Conservation (phyloP, 768 basidiomycete species). For the Agaricus bisporus region DNA sequence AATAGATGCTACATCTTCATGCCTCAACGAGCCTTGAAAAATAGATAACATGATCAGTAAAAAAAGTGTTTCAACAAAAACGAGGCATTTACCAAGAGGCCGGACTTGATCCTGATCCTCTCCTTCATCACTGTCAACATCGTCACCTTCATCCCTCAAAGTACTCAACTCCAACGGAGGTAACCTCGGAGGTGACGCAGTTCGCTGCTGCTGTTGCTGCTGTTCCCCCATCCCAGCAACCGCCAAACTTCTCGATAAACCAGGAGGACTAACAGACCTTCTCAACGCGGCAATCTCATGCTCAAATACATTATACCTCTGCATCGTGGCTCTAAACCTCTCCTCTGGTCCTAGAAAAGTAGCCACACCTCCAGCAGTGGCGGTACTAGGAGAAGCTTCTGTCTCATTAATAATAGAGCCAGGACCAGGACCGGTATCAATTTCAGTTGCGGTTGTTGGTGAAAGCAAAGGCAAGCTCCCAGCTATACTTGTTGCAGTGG, state of each 20-base stretch:
- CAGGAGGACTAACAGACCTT: constrained; percentile 2
- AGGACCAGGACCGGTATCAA: background rate
- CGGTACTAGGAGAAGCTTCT: background rate
- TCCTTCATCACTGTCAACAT: background rate
- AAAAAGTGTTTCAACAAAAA: background rate
- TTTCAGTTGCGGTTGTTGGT: background rate
- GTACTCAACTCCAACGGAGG: constrained; percentile 8
- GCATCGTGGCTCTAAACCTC: constrained; percentile 5
- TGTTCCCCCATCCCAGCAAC: background rate
- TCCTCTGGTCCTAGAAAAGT: background rate
- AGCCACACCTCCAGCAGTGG: background rate
- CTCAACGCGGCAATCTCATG: constrained; percentile 6
- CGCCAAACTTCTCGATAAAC: background rate
- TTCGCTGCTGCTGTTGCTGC: background rate
- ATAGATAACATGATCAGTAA: background rate
- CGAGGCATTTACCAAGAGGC: background rate
- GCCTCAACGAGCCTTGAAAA: background rate
- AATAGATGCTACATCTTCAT: background rate
- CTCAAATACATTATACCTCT: constrained; percentile 8
- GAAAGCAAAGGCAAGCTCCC: background rate
- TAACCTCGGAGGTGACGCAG: constrained; percentile 8
- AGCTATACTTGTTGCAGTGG: background rate
- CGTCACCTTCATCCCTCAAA: background rate
- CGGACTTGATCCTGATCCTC: background rate
- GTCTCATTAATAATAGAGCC: background rate